Base-by-base conservation (phyloP, 768 basidiomycete species). In the Gloeostereum incarnatum region DNA sequence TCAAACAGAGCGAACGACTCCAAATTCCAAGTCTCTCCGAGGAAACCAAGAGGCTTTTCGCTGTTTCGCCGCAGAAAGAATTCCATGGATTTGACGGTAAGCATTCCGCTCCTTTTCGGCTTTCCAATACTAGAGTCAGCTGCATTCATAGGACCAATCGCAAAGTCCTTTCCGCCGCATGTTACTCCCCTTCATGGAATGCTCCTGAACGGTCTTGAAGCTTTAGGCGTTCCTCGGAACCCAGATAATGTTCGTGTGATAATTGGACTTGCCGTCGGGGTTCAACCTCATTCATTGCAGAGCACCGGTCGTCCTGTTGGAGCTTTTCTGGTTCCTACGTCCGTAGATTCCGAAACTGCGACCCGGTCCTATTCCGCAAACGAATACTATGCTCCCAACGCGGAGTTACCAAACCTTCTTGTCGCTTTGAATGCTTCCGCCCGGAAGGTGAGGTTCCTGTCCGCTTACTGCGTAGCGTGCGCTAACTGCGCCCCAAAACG, bases 401-500 rank as follows among this genome's bases (percentile, higher is more conserved):
- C 35, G 6, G 40, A 43, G 19, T 49, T 58, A 6, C 37, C 42
- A 6, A 65, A 63, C 45, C 44, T 65, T 14, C 44, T 32, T 0
- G 60, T 66, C 3, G 48, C 66, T 19, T 50, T 53, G 4, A 45
- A 45, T 2, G 62, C 66, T 2, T 43, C 45, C 7, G 66, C 54
- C 14, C 43, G 42, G 4, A 53, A 39, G 30, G 38, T 39, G 10
- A n/a, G 38, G 21, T 3, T 31, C 7, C 16, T 10, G n/a, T 5
- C 18, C 1, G 18, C n/a, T n/a, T n/a, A n/a, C n/a, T n/a, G n/a
- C n/a, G n/a, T n/a, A n/a, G n/a, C n/a, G n/a, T n/a, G n/a, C n/a
- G n/a, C 5, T 42, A 19, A 37, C 6, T 6, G 2, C 16, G 14
- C 39, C 42, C 20, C 46, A 45, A 13, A 41, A 18, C 18, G 13